phyloP scores from a whole-genome alignment of 441 rosid species.

The Gossypium schwendimanii region DNA sequence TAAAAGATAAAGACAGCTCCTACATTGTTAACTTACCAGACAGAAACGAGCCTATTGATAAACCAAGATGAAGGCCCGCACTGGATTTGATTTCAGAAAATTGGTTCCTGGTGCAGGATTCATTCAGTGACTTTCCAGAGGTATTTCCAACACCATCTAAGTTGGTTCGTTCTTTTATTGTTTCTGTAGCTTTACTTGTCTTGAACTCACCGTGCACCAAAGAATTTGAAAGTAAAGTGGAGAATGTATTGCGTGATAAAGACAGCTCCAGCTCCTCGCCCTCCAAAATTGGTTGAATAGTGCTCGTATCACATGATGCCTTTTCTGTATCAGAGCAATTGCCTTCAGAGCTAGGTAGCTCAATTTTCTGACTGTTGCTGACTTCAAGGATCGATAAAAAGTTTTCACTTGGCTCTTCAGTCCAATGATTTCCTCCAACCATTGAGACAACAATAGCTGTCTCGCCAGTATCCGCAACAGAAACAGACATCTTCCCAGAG shows the following conservation, averaged over 20 bases:
- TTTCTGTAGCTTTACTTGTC: slow-evolving; percentile 30
- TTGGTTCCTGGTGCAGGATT: slow-evolving; percentile 14
- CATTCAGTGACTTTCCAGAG: slow-evolving; percentile 23
- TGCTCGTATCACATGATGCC: slow-evolving; percentile 25
- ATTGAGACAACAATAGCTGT: slow-evolving; percentile 89
- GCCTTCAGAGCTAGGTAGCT: slow-evolving; percentile 28
- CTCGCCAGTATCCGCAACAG: slow-evolving; percentile 91
- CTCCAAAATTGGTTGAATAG: slow-evolving; percentile 27
- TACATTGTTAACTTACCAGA: slow-evolving; percentile 29
- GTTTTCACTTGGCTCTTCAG: slow-evolving; percentile 39
- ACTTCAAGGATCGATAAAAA: slow-evolving; percentile 29
- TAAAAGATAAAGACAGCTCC: not conserved
- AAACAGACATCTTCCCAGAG: slow-evolving; percentile 66
- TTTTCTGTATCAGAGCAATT: slow-evolving; percentile 22
- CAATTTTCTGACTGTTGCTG: slow-evolving; percentile 24
- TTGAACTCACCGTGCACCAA: slow-evolving; percentile 27
- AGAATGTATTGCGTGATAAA: slow-evolving; percentile 41
- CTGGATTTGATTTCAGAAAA: slow-evolving; percentile 29
- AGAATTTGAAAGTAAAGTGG: slow-evolving; percentile 30
- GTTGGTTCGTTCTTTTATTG: slow-evolving; percentile 22
- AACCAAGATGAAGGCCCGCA: slow-evolving; percentile 44
- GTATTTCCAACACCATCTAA: slow-evolving; percentile 26
- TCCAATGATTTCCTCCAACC: slow-evolving; percentile 44
- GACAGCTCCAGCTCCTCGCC: slow-evolving; percentile 36
- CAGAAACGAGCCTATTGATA: slow-evolving; percentile 31